phyloP scores from a whole-genome alignment of 805 yeast species.

The Candida bentonensis region DNA sequence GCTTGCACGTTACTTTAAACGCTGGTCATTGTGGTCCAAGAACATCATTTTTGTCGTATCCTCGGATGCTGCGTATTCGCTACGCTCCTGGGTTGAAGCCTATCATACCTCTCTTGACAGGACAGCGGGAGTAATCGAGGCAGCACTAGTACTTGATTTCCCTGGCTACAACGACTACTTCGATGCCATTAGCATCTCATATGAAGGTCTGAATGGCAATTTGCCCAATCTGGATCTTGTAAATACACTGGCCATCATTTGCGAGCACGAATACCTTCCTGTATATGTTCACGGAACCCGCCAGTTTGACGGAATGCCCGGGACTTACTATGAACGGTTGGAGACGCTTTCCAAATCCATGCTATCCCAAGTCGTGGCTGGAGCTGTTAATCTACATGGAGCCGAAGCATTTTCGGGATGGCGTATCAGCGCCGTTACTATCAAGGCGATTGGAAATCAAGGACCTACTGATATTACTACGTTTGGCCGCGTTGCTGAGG shows the following conservation, averaged over 20 bases:
- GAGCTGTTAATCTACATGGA: slow-evolving; percentile 48
- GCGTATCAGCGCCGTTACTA: slow-evolving; percentile 82
- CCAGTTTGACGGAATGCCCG: slow-evolving; percentile 29
- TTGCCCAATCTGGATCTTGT: slow-evolving; percentile 85
- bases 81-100: slow-evolving; percentile 85
- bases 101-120: slow-evolving; percentile 73
- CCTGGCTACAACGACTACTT: slow-evolving; percentile 53
- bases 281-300: slow-evolving; percentile 44
- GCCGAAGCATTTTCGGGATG: slow-evolving; percentile 91
- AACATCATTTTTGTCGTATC: slow-evolving; percentile 81
- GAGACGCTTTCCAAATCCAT: slow-evolving; percentile 51
- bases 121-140: slow-evolving; percentile 89
- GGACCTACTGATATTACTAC: slow-evolving; percentile 74
- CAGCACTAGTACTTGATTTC: slow-evolving; percentile 75
- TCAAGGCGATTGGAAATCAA: slow-evolving; percentile 48
- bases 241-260: slow-evolving; percentile 62
- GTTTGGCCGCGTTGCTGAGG: slow-evolving; percentile 81
- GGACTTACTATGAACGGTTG: slow-evolving; percentile 36
- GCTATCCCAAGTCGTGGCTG: slow-evolving; percentile 54
- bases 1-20: slow-evolving; percentile 62
- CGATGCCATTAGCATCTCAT: slow-evolving; percentile 58
- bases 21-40: slow-evolving; percentile 92
- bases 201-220: slow-evolving; percentile 90
- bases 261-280: slow-evolving; percentile 62
- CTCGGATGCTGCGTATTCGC: slow-evolving; percentile 48